These are phyloP conservation scores for Alnus rubra DNA, from an alignment of 306 rosid genomes.

Conservation along the genomic window DNA sequence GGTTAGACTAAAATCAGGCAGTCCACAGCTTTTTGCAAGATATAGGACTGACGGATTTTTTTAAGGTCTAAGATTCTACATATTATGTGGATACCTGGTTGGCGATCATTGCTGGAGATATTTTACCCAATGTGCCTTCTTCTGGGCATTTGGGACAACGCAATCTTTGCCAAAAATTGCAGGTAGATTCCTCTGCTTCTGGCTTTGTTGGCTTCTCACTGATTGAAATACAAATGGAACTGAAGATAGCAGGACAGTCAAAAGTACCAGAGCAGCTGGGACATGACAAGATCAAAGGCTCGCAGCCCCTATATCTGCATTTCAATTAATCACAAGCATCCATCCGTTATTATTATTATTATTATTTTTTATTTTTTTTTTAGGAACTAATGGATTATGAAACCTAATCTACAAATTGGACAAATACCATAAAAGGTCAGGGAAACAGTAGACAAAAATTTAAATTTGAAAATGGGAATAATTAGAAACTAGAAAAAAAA, in stretches of 20 bases:
- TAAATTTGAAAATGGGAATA: not conserved
- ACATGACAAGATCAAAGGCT: conserved; percentile 74
- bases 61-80: conserved; percentile 10
- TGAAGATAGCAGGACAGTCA: conserved; percentile 69
- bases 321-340: conserved; percentile 32
- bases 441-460: not conserved
- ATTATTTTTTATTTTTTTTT: not conserved
- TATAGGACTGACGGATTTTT: not conserved
- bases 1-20: not conserved
- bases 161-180: conserved; percentile 67
- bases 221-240: conserved; percentile 49
- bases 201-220: conserved; percentile 44
- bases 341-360: conserved; percentile 1
- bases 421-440: not conserved
- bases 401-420: not conserved
- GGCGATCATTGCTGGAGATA: conserved; percentile 76
- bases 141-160: conserved; percentile 79
- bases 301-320: conserved; percentile 77
- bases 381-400: not conserved
- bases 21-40: not conserved
- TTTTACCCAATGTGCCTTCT: conserved; percentile 54
- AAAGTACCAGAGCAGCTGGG: conserved; percentile 76
- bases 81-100: conserved; percentile 60
- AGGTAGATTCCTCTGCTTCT: conserved; percentile 41
- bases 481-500: not conserved